Conservation (phyloP, 2,329 filamentous ascomycete species). For the Botrytis galanthina region DNA sequence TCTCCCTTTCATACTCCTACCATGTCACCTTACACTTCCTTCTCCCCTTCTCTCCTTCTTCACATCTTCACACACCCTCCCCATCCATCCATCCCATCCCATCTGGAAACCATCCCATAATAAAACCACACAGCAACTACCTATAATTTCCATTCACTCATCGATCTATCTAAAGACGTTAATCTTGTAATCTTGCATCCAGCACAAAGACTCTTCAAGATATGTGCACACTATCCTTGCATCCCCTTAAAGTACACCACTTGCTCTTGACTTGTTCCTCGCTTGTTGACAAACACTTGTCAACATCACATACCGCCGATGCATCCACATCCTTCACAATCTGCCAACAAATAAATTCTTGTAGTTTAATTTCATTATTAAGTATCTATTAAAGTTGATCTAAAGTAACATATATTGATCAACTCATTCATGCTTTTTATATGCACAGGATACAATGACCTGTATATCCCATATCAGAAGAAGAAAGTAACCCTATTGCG, state of each 20-base stretch:
- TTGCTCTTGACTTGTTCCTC: not conserved
- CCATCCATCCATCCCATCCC: not conserved
- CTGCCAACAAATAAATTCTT: not conserved
- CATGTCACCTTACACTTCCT: too few species aligned
- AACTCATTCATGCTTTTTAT: conserved; percentile 10
- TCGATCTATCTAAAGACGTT: not conserved
- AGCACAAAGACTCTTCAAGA: not conserved
- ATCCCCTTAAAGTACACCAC: not conserved
- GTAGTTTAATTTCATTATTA: not conserved
- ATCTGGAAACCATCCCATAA: not conserved
- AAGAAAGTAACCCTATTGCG: conserved; percentile 7
- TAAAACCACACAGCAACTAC: not conserved
- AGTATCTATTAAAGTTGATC: conserved; percentile 6
- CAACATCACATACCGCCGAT: not conserved
- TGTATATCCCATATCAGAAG: not conserved
- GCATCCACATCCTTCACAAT: not conserved
- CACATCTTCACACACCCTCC: not conserved
- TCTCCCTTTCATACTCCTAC: not conserved
- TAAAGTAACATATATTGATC: conserved; percentile 1
- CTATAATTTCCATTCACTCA: not conserved
- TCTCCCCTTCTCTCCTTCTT: not conserved
- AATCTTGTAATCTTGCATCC: not conserved
- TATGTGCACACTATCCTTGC: not conserved
- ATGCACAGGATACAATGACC: not conserved
- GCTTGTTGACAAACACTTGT: not conserved